phyloP scores from a whole-genome alignment of 177 flowering plant species.

The Vitis hybrid region DNA sequence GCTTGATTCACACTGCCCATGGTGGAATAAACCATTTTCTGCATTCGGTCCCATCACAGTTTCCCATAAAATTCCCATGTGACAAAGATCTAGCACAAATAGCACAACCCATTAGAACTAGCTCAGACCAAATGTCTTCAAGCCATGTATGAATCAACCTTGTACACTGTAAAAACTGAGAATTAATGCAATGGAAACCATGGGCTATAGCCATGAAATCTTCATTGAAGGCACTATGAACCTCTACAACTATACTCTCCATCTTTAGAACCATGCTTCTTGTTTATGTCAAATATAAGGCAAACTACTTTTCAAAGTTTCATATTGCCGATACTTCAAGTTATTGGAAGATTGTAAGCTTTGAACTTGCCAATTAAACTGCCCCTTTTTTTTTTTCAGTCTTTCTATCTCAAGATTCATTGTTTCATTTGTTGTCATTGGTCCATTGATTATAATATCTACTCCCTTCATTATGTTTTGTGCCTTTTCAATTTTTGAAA shows the following conservation, averaged over 20 bases:
- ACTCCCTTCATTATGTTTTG: constrained; percentile 79
- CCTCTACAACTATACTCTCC: no score
- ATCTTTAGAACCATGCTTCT: constrained; percentile 31
- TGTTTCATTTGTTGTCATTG: constrained; percentile 62
- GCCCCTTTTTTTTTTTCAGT: constrained; percentile 47
- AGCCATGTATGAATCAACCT: constrained; percentile 54
- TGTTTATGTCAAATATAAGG: constrained; percentile 35
- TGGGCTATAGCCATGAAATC: no score
- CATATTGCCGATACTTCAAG: constrained; percentile 41
- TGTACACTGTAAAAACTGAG: constrained; percentile 40
- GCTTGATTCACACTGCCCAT: no score
- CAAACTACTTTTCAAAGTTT: constrained; percentile 44
- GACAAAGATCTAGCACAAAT: constrained; percentile 85
- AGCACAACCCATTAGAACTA: constrained; percentile 83
- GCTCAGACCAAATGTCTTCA: constrained; percentile 89
- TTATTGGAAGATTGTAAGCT: constrained; percentile 11
- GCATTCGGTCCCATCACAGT: constrained; percentile 73
- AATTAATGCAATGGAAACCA: constrained; percentile 52
- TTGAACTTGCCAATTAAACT: constrained; percentile 27
- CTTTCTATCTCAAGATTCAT: constrained; percentile 61
- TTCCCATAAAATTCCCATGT: constrained; percentile 83
- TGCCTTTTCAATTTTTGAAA: constrained; percentile 77
- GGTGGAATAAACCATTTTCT: background rate
- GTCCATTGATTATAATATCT: constrained; percentile 23
- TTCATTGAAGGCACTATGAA: no score